Evolutionary conservation across 1,284 basidiomycete species (phyloP), one percentile per base, ranked within the genome.

Genomic region (Boletus calvinii): DNA sequence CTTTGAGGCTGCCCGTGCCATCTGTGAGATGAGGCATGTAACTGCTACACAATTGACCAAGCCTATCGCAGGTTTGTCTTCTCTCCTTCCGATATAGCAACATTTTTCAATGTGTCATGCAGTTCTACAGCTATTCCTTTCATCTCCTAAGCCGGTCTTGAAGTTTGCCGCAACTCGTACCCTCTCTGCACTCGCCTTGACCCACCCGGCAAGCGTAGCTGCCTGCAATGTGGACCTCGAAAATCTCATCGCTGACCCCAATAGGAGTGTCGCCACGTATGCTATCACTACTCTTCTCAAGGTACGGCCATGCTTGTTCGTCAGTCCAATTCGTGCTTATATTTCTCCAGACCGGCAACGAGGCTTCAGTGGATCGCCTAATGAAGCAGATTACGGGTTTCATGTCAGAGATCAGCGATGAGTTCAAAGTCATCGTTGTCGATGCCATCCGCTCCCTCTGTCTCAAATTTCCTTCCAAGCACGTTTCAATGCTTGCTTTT

Each of bases 381-480:
- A 99, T 99, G 88, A 99, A 99, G 73, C 96, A 99, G 74, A 99
- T 99, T 67, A 92, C 93, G 48, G 90, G 93, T 44, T 99, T 99
- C 79, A 98, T 99, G 95, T 84, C 90, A 59, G 97, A 99, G 72
- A 99, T 99, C 73, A 96, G 92, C 61, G 97, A 99, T 72, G 97
- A 99, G 74, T 99, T 99, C 84, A 99, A 99, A 79, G 94, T 99
- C 67, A 97, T 99, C 72, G 97, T 99, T 50, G 96, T 99, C 58
- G 94, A 98, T 59, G 97, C 97, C 46, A 97, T 99, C 67, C 92
- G 97, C 51, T 94, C 95, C 15, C 84, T 99, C 40, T 98, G 95
- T 74, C 86, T 99, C 76, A 99, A 99, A 74, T 99, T 99, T 81
- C 97, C 97, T 1, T 76, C 87, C 43, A 99, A 99, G 77, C 94